A percentile compares a stretch with the other conserved stretches of the same genome.
These are phyloP conservation scores for Cercospora zeae-maydis DNA, from an alignment of 2,329 filamentous ascomycete genomes.

Conservation along the genomic window DNA sequence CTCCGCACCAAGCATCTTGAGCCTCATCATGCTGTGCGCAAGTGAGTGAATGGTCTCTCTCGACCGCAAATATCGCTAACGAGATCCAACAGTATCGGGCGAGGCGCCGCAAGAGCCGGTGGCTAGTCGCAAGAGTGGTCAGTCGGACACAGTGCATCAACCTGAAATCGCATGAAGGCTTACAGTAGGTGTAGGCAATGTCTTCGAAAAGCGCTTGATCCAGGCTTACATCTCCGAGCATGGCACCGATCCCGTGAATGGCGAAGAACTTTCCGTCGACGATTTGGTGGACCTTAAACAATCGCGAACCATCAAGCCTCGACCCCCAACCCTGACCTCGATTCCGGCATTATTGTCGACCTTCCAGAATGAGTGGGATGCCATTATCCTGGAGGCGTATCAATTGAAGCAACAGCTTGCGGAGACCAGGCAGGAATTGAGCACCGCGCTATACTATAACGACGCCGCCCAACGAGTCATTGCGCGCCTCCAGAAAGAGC, in stretches of 20 bases:
- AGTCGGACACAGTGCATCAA: conserved; percentile 33
- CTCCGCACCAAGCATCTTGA: background rate
- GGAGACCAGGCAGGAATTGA: conserved; percentile 88
- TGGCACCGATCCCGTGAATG: conserved; percentile 85
- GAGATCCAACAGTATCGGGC: conserved; percentile 70
- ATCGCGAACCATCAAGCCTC: conserved; percentile 76
- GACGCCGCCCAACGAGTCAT: conserved; percentile 97
- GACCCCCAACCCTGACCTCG: conserved; percentile 89
- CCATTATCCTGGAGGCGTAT: conserved; percentile 84
- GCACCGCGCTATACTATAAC: conserved; percentile 90
- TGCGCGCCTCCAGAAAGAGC: conserved; percentile 80
- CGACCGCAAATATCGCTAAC: conserved; percentile 3
- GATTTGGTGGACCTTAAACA: conserved; percentile 87
- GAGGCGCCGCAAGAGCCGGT: conserved; percentile 94
- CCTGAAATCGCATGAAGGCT: conserved; percentile 33
- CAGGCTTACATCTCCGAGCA: conserved; percentile 92
- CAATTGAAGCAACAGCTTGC: conserved; percentile 84
- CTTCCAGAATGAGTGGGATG: conserved; percentile 99
- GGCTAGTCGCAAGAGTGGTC: conserved; percentile 90
- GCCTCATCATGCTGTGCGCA: conserved; percentile 38
- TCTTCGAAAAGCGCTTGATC: conserved; percentile 93
- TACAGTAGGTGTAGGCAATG: conserved; percentile 59
- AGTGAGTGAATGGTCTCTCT: conserved; percentile 30
- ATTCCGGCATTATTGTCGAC: conserved; percentile 90
- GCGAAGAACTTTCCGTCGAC: conserved; percentile 75